Evolutionary conservation across 1,284 basidiomycete species (phyloP), one percentile per base, ranked within the genome.

Genomic region (Coniophora puteana): DNA sequence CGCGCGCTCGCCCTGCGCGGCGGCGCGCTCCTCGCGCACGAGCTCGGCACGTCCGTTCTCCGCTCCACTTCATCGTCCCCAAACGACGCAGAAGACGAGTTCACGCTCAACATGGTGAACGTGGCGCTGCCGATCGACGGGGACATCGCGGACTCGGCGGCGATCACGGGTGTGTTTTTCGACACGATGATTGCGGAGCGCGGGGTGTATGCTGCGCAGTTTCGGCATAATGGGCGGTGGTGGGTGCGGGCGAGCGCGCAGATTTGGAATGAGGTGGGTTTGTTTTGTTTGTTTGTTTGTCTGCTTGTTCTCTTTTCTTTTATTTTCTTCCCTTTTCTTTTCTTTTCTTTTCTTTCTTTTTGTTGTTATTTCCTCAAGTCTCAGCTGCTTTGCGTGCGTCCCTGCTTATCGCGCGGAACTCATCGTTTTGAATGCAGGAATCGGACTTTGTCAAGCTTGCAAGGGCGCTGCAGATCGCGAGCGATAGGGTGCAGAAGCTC

Each of bases 31-130:
- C 68, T 93, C 3, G 78, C 80, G 0, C 71, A 81, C 47, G 61
- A 83, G 3, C 63, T 90, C 24, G 79, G 77, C 5, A 92, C 89
- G 1, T 58, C 61, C 1, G 68, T 88, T 2, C 66, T 93, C 63
- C 20, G 7, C 14, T 20, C 33, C 8, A n/a, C n/a, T n/a, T n/a
- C n/a, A n/a, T n/a, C n/a, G n/a, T n/a, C n/a, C n/a, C n/a, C n/a
- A n/a, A n/a, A 27, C 26, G 74, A 83, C 48, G 68, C 71, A 0
- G 65, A 65, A 3, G 75, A 74, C n/a, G 78, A 83, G 38, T 65
- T 83, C 20, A 92, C 86, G 1, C 59, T 79, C 14, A 80, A 76
- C 52, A 91, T 93, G 89, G 70, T 76, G 12, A 79, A 80, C 47
- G 76, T 82, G 22, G 68, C 72, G 33, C 57, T 83, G 2, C 79